Evolutionary conservation across 2,329 filamentous ascomycete species (phyloP).

Genomic region (Aureobasidium sp.): DNA sequence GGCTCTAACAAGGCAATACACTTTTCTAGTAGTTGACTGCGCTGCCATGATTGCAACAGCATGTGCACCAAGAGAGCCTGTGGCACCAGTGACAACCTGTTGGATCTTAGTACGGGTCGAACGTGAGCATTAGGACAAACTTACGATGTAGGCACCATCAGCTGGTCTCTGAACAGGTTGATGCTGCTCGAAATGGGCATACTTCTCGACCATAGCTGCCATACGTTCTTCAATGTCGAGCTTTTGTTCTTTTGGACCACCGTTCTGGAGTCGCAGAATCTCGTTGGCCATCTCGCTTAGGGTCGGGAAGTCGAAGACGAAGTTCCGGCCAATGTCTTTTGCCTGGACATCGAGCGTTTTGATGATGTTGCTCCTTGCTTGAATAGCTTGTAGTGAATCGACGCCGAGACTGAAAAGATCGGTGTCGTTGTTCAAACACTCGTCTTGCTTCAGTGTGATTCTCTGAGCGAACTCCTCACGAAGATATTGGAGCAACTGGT

Average conservation of each 20-base stretch:
- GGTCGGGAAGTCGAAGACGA: slow-evolving; percentile 52
- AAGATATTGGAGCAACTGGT: slow-evolving; percentile 18
- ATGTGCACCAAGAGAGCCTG: slow-evolving; percentile 56
- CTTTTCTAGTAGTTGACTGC: slow-evolving; percentile 22
- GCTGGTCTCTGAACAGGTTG: background rate
- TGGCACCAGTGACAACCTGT: slow-evolving; percentile 52
- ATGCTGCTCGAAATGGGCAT: slow-evolving; percentile 27
- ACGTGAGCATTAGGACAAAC: background rate
- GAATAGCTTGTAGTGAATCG: slow-evolving; percentile 54
- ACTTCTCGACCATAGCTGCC: slow-evolving; percentile 26
- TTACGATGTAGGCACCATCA: background rate
- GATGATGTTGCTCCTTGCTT: slow-evolving; percentile 46
- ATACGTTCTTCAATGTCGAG: slow-evolving; percentile 21
- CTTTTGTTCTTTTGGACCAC: slow-evolving; percentile 18
- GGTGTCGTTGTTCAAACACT: slow-evolving; percentile 30
- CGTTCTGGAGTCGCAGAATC: slow-evolving; percentile 37
- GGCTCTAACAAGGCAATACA: slow-evolving; percentile 48
- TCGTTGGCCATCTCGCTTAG: slow-evolving; percentile 40
- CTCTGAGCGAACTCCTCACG: slow-evolving; percentile 19
- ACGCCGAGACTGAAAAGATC: slow-evolving; percentile 55
- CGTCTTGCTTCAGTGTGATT: slow-evolving; percentile 20
- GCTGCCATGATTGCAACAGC: slow-evolving; percentile 35
- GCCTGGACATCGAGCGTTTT: slow-evolving; percentile 45
- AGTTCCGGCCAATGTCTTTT: slow-evolving; percentile 45
- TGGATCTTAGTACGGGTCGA: slow-evolving; percentile 9